A percentile compares a stretch with the other conserved stretches of the same genome.
Evolutionary conservation across 2,329 filamentous ascomycete genomes (phyloP).

Genomic region (Beauveria scarabaeidicola): DNA sequence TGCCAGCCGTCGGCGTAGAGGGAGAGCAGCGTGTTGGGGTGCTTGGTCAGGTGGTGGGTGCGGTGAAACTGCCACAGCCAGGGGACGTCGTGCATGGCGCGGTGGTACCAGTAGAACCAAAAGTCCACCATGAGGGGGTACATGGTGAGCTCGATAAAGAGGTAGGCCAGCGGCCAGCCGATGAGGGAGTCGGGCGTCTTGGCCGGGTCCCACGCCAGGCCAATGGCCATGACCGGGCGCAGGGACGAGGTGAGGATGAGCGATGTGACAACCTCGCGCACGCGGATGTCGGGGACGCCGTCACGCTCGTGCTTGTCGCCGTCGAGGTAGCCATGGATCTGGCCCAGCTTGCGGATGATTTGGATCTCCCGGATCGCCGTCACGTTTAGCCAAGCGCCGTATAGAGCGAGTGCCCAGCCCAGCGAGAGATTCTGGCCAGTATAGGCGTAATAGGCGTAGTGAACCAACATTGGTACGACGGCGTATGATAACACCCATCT

Average conservation of each 20-base stretch:
- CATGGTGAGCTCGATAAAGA: conserved; percentile 29
- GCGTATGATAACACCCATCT: conserved; percentile 32
- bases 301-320: conserved; percentile 35
- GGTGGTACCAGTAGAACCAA: conserved; percentile 37
- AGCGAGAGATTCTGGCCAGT: conserved; percentile 24
- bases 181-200: conserved; percentile 11
- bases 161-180: conserved; percentile 23
- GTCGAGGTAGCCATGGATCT: conserved; percentile 32
- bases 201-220: conserved; percentile 21
- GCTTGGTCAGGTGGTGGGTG: conserved; percentile 36
- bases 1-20: conserved; percentile 34
- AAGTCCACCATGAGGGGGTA: conserved; percentile 36
- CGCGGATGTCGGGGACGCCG: conserved; percentile 31
- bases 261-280: conserved; percentile 24
- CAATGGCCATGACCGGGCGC: conserved; percentile 25
- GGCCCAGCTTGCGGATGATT: conserved; percentile 28
- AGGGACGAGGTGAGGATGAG: conserved; percentile 25
- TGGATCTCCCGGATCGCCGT: conserved; percentile 32
- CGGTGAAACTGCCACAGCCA: conserved; percentile 34
- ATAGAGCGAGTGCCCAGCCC: conserved; percentile 24
- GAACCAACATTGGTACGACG: conserved; percentile 27
- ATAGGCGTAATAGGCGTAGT: conserved; percentile 26
- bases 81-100: conserved; percentile 31
- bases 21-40: conserved; percentile 33
- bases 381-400: conserved; percentile 29